Conservation (phyloP, 306 rosid genomes). For the Gastrolobium bilobum region DNA sequence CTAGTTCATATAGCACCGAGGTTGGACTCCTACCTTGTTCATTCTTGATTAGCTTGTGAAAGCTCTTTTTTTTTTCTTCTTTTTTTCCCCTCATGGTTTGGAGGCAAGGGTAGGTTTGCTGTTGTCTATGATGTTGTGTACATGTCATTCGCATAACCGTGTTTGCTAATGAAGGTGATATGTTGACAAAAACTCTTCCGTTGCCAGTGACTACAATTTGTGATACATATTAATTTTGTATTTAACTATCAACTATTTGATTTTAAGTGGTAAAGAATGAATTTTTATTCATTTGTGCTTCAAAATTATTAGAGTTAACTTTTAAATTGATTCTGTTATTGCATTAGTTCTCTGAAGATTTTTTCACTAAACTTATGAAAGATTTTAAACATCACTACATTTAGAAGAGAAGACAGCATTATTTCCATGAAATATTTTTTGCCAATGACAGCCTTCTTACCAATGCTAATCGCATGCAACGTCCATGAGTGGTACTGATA, state of each 20-base stretch:
- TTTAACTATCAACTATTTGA: conserved; percentile 28
- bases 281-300: conserved; percentile 1
- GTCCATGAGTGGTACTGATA: too few species aligned
- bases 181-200: conserved; percentile 32
- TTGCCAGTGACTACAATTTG: conserved; percentile 41
- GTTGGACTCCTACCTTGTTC: conserved; percentile 28
- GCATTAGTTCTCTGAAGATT: too few species aligned
- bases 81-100: conserved; percentile 17
- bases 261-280: conserved; percentile 4
- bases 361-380: too few species aligned
- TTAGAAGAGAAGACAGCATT: too few species aligned
- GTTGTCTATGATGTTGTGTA: conserved; percentile 39
- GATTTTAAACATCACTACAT: too few species aligned
- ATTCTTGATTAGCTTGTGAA: conserved; percentile 15
- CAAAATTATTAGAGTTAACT: not conserved
- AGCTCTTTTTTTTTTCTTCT: not conserved
- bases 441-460: too few species aligned
- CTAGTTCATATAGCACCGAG: conserved; percentile 22
- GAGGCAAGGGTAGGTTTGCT: conserved; percentile 30
- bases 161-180: conserved; percentile 34
- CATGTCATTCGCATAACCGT: conserved; percentile 12
- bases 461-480: too few species aligned
- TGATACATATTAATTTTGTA: conserved; percentile 34
- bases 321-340: not conserved
- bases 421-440: too few species aligned